Base-by-base conservation (phyloP, 306 rosid genomes). In the Aeschynomene evenia region DNA sequence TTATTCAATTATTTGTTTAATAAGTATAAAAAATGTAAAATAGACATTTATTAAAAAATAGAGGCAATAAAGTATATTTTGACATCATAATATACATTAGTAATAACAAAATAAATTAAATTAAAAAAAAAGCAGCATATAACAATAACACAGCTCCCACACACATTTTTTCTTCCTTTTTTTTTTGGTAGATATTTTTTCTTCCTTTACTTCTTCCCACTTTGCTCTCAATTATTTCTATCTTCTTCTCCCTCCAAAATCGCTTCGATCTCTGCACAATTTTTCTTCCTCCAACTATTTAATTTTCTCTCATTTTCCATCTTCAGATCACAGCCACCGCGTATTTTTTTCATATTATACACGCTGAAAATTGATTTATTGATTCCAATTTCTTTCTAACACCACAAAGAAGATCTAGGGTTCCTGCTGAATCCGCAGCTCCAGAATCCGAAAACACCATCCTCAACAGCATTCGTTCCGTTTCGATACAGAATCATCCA, bases 331-430 rank as follows among this genome's bases (percentile, higher is more conserved):
- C 72, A 61, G 22, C 62, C 62, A 55, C 68, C 62, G 24, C 14
- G 10, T 19, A 3, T 15, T 15, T 5, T n/a, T 28, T 28, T 28
- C 5, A n/a, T 14, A 28, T 43, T 45, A 11, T 9, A 9, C n/a
- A 9, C 46, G 19, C 23, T 9, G 13, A 43, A 8, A 62, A 55
- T 68, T 42, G 6, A 78, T n/a, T n/a, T n/a, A n/a, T 78, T 58
- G 5, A 15, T 77, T 77, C 22, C 36, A 4, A 51, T 22, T 28
- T 28, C 5, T 28, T 45, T 45, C 15, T 28, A 45, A 43, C 28
- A 36, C 5, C 36, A 13, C 5, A 42, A 56, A 76, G 83, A 56
- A 76, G 83, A 83, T 83, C 88, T 81, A 79, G 85, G 85, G 87
- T 83, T 79, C 74, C 68, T 19, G 12, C 80, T 70, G 9, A 74